Percentiles rank a stretch among this genome's conserved stretches.
These are phyloP conservation scores for Aspergillus puulaauensis DNA, from an alignment of 2,329 filamentous ascomycete genomes.

Conservation along the genomic window DNA sequence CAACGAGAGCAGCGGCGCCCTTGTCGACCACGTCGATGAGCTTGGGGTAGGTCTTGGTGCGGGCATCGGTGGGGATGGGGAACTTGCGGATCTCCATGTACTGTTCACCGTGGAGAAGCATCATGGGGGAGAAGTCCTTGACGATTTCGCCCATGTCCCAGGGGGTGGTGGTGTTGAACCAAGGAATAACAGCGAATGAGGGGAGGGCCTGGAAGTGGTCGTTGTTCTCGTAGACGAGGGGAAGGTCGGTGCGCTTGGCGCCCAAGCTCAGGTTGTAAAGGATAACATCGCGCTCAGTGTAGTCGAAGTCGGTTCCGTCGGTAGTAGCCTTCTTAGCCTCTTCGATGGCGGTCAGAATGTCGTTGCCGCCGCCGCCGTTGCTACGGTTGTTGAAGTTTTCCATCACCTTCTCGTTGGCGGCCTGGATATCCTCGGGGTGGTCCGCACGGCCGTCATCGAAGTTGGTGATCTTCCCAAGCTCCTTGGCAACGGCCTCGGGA, in stretches of 20 bases:
- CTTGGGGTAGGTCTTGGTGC: constrained; percentile 71
- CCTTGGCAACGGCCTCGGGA: constrained; percentile 76
- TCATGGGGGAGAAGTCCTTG: constrained; percentile 96
- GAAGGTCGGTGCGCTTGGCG: constrained; percentile 84
- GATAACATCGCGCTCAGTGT: constrained; percentile 82
- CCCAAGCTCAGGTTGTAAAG: constrained; percentile 96
- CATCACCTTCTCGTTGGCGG: constrained; percentile 76
- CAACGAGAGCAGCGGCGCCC: constrained; percentile 81
- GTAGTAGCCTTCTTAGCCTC: constrained; percentile 70
- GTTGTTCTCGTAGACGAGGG: constrained; percentile 83
- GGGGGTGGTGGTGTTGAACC: constrained; percentile 78
- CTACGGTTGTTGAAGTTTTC: constrained; percentile 81
- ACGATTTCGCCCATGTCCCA: constrained; percentile 81
- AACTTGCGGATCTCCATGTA: constrained; percentile 92
- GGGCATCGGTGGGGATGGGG: constrained; percentile 82
- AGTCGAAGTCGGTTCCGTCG: constrained; percentile 74
- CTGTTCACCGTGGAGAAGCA: constrained; percentile 98
- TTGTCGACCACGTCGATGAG: constrained; percentile 97
- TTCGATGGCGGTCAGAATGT: constrained; percentile 73
- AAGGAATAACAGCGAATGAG: constrained; percentile 95
- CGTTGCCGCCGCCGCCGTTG: constrained; percentile 52
- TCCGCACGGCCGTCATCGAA: constrained; percentile 88
- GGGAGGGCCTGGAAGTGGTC: constrained; percentile 93
- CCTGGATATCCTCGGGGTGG: constrained; percentile 75
- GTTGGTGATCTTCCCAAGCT: constrained; percentile 76